Conservation (phyloP, 2,329 filamentous ascomycete genomes). For the Conoideocrella luteorostrata region DNA sequence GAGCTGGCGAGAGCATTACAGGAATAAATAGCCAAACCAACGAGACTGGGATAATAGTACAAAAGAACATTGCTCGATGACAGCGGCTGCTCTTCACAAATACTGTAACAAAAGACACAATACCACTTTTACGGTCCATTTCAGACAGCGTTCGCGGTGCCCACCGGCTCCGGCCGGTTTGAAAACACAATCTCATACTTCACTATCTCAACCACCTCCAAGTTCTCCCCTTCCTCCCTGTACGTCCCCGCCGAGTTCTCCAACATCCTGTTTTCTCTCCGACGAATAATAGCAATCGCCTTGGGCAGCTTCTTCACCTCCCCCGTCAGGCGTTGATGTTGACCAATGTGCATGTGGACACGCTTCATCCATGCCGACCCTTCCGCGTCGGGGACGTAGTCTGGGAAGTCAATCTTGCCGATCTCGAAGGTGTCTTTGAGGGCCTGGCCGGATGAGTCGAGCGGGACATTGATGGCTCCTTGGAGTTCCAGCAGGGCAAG, state of each 20-base stretch:
- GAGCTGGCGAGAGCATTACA: conserved; percentile 8
- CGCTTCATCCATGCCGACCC: conserved; percentile 79
- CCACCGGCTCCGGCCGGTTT: conserved; percentile 77
- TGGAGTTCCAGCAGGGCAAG: conserved; percentile 89
- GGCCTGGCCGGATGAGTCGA: conserved; percentile 24
- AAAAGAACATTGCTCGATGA: neutral
- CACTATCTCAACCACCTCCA: conserved; percentile 84
- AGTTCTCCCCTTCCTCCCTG: conserved; percentile 35
- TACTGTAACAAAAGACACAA: neutral
- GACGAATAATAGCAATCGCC: conserved; percentile 71
- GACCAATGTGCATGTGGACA: conserved; percentile 81
- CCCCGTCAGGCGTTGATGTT: conserved; percentile 81
- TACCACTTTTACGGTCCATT: too few relatives aligned
- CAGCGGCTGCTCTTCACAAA: neutral
- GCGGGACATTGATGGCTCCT: conserved; percentile 75
- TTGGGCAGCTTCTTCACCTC: conserved; percentile 82
- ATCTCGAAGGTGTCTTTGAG: conserved; percentile 35
- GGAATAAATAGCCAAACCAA: too few relatives aligned
- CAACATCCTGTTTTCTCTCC: conserved; percentile 38
- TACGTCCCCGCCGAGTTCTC: conserved; percentile 34
- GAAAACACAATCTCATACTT: conserved; percentile 84
- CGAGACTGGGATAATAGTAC: too few relatives aligned
- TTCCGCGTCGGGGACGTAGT: conserved; percentile 47
- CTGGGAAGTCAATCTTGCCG: conserved; percentile 72
- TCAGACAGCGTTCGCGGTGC: conserved; percentile 21